Evolutionary conservation across 2,329 filamentous ascomycete genomes (phyloP).

Genomic region (Coniochaeta sp.): DNA sequence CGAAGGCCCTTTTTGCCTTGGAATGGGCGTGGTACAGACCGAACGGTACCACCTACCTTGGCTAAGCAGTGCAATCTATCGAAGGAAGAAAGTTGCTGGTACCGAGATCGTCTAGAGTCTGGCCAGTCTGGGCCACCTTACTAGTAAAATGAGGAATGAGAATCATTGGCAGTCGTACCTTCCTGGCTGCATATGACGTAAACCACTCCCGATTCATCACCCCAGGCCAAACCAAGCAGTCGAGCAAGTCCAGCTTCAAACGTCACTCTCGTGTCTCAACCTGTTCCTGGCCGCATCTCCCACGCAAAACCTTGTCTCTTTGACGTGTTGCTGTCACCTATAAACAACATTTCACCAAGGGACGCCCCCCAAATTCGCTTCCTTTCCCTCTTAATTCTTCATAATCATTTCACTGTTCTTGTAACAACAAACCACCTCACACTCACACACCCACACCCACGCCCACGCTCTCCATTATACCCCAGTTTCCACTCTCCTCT

Average conservation of each 20-base stretch:
- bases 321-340: neutral
- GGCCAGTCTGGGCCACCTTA: neutral
- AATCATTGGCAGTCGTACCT: neutral
- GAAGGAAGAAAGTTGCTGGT: neutral
- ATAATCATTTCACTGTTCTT: neutral
- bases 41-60: neutral
- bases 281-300: neutral
- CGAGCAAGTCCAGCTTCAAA: too few relatives aligned
- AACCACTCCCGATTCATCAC: neutral
- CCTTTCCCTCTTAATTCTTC: neutral
- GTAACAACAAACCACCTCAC: neutral
- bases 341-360: neutral
- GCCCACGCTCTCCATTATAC: slow-evolving; percentile 1
- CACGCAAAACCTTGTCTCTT: neutral
- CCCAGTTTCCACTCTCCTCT: neutral
- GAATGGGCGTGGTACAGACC: neutral
- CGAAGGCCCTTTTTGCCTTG: neutral
- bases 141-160: neutral
- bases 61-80: neutral
- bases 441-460: too few relatives aligned
- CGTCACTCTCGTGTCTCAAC: neutral
- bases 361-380: neutral
- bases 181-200: neutral
- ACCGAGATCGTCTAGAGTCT: neutral
- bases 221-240: too few relatives aligned